These are phyloP conservation scores for Rhizopus sp. DNA, from an alignment of 371 early-diverging fungal genomes.

Conservation along the genomic window DNA sequence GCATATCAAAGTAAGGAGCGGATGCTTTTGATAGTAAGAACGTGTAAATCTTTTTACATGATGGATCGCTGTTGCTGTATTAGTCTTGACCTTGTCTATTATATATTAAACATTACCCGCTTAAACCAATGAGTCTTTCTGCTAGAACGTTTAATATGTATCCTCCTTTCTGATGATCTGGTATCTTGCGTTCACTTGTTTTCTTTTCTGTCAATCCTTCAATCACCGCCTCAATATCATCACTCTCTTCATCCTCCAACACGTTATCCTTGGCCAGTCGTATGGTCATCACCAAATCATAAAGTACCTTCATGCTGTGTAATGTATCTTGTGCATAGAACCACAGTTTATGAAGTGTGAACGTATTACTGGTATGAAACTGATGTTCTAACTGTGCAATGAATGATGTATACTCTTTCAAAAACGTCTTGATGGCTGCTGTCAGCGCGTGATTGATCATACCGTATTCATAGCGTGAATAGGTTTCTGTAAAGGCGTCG, in stretches of 20 bases:
- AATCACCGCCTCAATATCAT: constrained; percentile 53
- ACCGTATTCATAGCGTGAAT: constrained; percentile 81
- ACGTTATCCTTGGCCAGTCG: constrained; percentile 16
- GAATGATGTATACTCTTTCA: constrained; percentile 82
- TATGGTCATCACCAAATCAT: constrained; percentile 60
- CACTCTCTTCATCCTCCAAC: constrained; percentile 8
- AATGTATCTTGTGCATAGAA: constrained; percentile 80
- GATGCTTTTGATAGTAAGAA: constrained; percentile 76
- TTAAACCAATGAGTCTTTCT: constrained; percentile 59
- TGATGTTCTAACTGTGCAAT: constrained; percentile 92
- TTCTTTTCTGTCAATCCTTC: constrained; percentile 48
- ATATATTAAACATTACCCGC: constrained; percentile 66
- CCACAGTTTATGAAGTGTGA: constrained; percentile 90
- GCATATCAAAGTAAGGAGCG: constrained; percentile 80
- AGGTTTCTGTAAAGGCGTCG: constrained; percentile 71
- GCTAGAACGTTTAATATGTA: constrained; percentile 64
- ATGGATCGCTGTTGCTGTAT: constrained; percentile 71
- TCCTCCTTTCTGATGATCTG: constrained; percentile 63
- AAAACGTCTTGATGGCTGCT: constrained; percentile 71
- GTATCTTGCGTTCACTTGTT: constrained; percentile 35
- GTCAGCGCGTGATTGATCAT: constrained; percentile 89
- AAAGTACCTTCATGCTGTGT: constrained; percentile 69
- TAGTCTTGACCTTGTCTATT: constrained; percentile 54
- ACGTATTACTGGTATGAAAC: constrained; percentile 68
- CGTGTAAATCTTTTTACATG: constrained; percentile 73